Percentiles rank a stretch among this genome's conserved stretches.
Conservation (phyloP, 2,329 filamentous ascomycete species). For the Coleophoma cylindrospora region DNA sequence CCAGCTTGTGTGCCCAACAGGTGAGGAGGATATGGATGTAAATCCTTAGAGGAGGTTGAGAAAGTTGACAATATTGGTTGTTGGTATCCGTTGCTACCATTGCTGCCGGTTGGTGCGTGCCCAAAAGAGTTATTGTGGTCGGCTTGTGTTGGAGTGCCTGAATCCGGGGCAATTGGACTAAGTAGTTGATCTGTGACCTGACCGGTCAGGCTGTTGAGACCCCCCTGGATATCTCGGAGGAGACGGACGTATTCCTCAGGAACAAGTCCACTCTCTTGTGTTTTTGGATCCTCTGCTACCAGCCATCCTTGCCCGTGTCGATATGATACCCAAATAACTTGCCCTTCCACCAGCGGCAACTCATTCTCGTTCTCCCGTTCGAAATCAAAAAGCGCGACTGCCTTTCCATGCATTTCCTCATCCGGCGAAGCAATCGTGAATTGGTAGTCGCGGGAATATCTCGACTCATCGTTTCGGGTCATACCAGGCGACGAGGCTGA, state of each 20-base stretch:
- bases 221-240: slow-evolving; percentile 88
- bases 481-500: slow-evolving; percentile 53
- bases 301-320: slow-evolving; percentile 96
- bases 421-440: slow-evolving; percentile 94
- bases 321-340: slow-evolving; percentile 95
- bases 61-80: slow-evolving; percentile 65
- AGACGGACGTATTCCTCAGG: slow-evolving; percentile 95
- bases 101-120: slow-evolving; percentile 38
- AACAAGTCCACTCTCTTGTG: slow-evolving; percentile 88
- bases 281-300: slow-evolving; percentile 92
- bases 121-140: slow-evolving; percentile 45
- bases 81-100: slow-evolving; percentile 56
- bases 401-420: slow-evolving; percentile 96
- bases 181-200: slow-evolving; percentile 46
- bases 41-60: slow-evolving; percentile 65
- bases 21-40: slow-evolving; percentile 64
- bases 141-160: slow-evolving; percentile 56
- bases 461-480: slow-evolving; percentile 62
- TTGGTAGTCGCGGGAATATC: slow-evolving; percentile 87
- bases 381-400: slow-evolving; percentile 93
- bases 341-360: slow-evolving; percentile 84
- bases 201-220: slow-evolving; percentile 68
- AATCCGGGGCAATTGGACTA: slow-evolving; percentile 48
- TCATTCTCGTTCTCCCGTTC: slow-evolving; percentile 95
- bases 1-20: slow-evolving; percentile 57